These are phyloP conservation scores for Trichomonas tenax DNA, from an alignment of 208 protist genomes.

Conservation along the genomic window DNA sequence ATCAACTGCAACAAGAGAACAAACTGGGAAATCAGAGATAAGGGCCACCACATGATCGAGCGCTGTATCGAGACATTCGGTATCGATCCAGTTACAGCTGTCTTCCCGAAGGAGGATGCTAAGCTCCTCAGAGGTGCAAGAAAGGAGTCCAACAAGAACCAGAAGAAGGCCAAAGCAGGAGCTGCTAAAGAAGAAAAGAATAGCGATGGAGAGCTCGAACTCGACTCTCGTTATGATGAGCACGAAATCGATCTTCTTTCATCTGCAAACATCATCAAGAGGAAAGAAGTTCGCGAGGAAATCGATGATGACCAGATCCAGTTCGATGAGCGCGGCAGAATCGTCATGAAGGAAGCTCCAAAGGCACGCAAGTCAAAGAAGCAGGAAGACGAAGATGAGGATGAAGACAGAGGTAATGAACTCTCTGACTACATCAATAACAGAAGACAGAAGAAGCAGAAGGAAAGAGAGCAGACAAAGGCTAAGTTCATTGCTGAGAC, in stretches of 20 bases:
- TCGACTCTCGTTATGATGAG: neutral
- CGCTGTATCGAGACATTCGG: neutral
- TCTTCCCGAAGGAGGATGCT: neutral
- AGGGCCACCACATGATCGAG: neutral
- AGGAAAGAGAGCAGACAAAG: neutral
- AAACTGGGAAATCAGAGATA: constrained; percentile 21
- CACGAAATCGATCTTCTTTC: neutral
- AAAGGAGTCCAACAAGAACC: neutral
- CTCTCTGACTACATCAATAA: neutral
- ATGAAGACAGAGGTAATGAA: neutral
- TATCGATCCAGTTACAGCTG: neutral
- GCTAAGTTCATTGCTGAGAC: neutral
- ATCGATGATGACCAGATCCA: neutral
- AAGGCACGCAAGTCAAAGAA: neutral
- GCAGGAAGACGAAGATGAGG: neutral
- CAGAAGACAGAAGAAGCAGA: neutral
- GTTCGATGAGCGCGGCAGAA: neutral
- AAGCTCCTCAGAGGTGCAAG: neutral
- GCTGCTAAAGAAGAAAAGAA: neutral
- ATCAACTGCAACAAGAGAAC: neutral
- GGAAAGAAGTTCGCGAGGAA: neutral
- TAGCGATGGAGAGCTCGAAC: neutral
- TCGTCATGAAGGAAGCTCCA: neutral
- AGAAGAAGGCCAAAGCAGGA: neutral
- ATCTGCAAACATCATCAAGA: neutral